Conservation (phyloP, 73 alveolate species). For the Effrenium voratum region DNA sequence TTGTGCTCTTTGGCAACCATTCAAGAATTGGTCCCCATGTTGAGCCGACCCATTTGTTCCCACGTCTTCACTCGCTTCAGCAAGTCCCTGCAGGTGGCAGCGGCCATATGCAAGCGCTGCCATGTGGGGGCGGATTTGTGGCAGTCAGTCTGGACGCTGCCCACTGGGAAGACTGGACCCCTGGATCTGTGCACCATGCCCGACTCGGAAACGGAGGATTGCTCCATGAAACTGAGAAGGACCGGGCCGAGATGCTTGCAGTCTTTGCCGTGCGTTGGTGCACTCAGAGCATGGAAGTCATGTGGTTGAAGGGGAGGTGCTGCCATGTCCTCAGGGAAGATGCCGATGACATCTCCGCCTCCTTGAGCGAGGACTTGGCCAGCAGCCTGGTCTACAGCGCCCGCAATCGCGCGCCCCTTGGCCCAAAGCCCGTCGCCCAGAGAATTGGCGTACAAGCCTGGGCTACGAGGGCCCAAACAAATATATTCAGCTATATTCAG, state of each 20-base stretch:
- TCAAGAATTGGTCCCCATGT: no score
- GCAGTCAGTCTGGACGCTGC: conserved; percentile 58
- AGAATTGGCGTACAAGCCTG: background rate
- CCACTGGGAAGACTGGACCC: conserved; percentile 44
- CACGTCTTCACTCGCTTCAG: background rate
- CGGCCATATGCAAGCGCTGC: conserved; percentile 71
- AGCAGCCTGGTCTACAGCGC: conserved; percentile 27
- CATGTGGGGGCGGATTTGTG: conserved; percentile 79
- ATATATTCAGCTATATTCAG: background rate
- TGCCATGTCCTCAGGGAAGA: conserved; percentile 52
- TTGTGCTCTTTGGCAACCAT: no score
- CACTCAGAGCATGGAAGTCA: background rate
- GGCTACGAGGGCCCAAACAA: background rate
- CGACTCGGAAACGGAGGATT: conserved; percentile 26
- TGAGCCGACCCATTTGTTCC: no score
- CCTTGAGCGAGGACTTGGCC: conserved; percentile 43
- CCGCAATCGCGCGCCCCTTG: conserved; percentile 40
- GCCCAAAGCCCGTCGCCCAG: background rate
- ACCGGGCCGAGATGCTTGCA: background rate
- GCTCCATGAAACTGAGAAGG: conserved; percentile 56
- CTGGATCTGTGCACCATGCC: conserved; percentile 77
- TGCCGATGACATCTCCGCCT: background rate
- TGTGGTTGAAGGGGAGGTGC: background rate
- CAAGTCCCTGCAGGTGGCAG: conserved; percentile 32
- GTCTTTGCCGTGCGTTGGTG: no score